Evolutionary conservation across 2,329 filamentous ascomycete species (phyloP).

Genomic region (Immersiporthe knoxdaviesiana): DNA sequence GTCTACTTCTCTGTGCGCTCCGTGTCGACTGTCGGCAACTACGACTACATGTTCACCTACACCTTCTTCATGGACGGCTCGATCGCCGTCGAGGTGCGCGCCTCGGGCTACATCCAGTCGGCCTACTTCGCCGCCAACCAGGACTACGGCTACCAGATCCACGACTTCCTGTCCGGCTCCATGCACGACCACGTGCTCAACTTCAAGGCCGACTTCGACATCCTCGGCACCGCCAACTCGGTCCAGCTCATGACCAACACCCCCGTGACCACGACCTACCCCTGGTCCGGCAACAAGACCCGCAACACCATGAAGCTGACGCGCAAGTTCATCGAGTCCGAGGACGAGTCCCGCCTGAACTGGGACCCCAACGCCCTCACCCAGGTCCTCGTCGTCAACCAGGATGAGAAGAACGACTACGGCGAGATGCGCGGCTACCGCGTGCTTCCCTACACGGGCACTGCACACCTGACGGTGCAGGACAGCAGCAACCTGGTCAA

Average conservation of each 20-base stretch:
- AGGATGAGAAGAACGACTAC: constrained; percentile 49
- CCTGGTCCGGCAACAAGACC: constrained; percentile 51
- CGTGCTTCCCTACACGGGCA: constrained; percentile 44
- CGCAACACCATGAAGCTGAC: constrained; percentile 57
- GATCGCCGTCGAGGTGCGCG: constrained; percentile 54
- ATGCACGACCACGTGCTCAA: constrained; percentile 62
- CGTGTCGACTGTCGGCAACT: constrained; percentile 57
- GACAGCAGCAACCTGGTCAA: constrained; percentile 51
- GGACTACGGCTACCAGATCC: constrained; percentile 55
- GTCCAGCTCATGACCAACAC: constrained; percentile 43
- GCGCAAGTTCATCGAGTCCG: constrained; percentile 45
- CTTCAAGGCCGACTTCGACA: constrained; percentile 59
- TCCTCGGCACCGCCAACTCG: constrained; percentile 52
- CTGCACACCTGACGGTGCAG: constrained; percentile 50
- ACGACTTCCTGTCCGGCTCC: constrained; percentile 50
- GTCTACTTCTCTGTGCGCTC: constrained; percentile 50
- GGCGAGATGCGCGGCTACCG: constrained; percentile 58
- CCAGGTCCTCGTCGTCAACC: constrained; percentile 56
- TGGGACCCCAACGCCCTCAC: constrained; percentile 53
- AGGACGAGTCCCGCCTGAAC: constrained; percentile 49
- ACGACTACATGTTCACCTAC: constrained; percentile 57
- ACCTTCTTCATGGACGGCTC: constrained; percentile 56
- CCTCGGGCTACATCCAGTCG: constrained; percentile 58
- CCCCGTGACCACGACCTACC: constrained; percentile 42
- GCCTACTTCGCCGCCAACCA: constrained; percentile 50